A percentile compares a stretch with the other conserved stretches of the same genome.
phyloP scores from a whole-genome alignment of 306 rosid genomes.

The Vigna unguiculata region DNA sequence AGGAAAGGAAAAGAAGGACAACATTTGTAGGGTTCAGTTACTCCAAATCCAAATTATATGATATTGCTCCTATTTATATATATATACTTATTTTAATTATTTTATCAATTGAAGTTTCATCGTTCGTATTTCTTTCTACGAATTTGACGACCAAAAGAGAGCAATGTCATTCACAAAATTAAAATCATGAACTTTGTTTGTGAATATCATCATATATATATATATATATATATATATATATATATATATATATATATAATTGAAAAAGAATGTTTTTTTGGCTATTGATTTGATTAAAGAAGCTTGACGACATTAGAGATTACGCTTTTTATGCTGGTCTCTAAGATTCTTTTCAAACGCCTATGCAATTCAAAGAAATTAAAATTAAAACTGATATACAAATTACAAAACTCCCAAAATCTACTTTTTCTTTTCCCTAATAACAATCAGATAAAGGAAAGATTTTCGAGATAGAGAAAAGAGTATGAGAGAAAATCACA shows the following conservation, averaged over 20 bases:
- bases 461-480: not conserved
- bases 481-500: not conserved
- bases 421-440: not conserved
- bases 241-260: too few species aligned
- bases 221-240: too few species aligned
- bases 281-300: not conserved
- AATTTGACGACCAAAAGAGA: too few species aligned
- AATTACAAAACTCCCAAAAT: constrained; percentile 3
- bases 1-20: not conserved
- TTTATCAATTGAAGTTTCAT: not conserved
- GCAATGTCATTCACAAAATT: too few species aligned
- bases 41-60: too few species aligned
- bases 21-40: not conserved
- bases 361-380: too few species aligned
- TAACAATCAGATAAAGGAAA: not conserved
- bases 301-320: not conserved
- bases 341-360: too few species aligned
- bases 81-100: too few species aligned
- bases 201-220: too few species aligned
- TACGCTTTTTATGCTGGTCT: not conserved
- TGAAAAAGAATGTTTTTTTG: not conserved
- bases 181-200: not conserved
- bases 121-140: not conserved
- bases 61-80: too few species aligned
- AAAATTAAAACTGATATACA: not conserved